A percentile compares a stretch with the other conserved stretches of the same genome.
Conservation (phyloP, 2,329 filamentous ascomycete genomes). For the Sporothrix dimorphospora region DNA sequence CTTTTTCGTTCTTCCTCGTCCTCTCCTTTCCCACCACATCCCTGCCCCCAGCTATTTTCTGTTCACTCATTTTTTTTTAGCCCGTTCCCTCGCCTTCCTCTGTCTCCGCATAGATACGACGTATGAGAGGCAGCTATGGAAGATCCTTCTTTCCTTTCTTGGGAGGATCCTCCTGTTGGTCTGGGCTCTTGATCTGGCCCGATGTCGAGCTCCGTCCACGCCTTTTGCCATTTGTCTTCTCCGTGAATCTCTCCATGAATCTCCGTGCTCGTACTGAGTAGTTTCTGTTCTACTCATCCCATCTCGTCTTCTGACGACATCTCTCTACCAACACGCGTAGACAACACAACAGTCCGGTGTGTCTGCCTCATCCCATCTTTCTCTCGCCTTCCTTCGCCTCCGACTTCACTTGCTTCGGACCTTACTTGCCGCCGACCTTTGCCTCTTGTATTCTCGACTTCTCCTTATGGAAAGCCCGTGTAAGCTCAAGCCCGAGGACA, state of each 20-base stretch:
- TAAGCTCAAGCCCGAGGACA: not conserved
- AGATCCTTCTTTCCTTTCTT: slow-evolving; percentile 16
- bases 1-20: not conserved
- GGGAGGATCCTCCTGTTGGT: slow-evolving; percentile 7
- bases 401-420: not conserved
- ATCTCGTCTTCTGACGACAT: not conserved
- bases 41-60: slow-evolving; percentile 1
- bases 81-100: not conserved
- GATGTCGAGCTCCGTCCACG: not conserved
- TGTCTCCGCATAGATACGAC: slow-evolving; percentile 13
- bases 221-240: not conserved
- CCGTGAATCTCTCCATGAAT: not conserved
- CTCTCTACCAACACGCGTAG: not conserved
- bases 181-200: not conserved
- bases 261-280: not conserved
- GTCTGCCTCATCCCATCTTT: not conserved
- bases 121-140: not conserved
- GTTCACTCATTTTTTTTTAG: not conserved
- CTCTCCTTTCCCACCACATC: not conserved
- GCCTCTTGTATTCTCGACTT: not conserved
- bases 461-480: not conserved
- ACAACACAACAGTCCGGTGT: not conserved
- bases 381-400: not conserved
- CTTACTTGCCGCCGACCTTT: not conserved
- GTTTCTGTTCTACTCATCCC: not conserved